Evolutionary conservation across 177 flowering plant species (phyloP), one percentile per base, ranked within the genome.

Genomic region (Vitis hybrid): DNA sequence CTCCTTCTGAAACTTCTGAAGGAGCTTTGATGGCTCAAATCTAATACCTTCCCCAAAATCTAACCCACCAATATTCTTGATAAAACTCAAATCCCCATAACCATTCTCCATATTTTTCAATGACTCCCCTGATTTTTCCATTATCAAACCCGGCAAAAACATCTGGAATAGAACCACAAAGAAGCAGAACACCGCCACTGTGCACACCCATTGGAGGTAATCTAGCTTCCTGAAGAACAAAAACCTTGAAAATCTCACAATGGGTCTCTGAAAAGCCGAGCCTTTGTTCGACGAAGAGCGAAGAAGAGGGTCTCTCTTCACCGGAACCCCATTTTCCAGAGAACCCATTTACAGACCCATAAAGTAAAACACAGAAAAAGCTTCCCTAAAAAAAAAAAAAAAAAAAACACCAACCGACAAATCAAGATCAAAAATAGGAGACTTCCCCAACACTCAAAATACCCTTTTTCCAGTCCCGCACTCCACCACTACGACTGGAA

Each of bases 181-280:
- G 73, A 84, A 82, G 68, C 86, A 82, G 76, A 94, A 92, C 12
- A 89, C 86, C 8, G 78, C 90, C 8, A 92, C 74, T 1, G 87
- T 73, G 71, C 88, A 88, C 71, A 90, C 82, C 97, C 92, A 92
- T 81, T 86, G 95, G n/a, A 87, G 62, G 72, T 88, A 93, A 75
- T 89, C 87, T 6, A 96, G 78, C 86, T 83, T 91, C 86, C 86
- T 85, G 58, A 90, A 79, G 5, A 85, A 66, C 56, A 93, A 53
- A 74, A 89, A 83, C 51, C 97, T 84, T 14, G 92, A 82, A 62
- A 87, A 85, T 82, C 90, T 87, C 75, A 96, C 88, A 87, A 92
- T 87, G 78, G 76, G 80, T 78, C 87, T 86, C 51, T 84, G 86
- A 66, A 70, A 80, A 88, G 0, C 83, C 35, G 66, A 71, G 69